Percentiles rank a stretch among this genome's conserved stretches.
Conservation (phyloP, 2,329 filamentous ascomycete species). For the Hypoxylon sp. region DNA sequence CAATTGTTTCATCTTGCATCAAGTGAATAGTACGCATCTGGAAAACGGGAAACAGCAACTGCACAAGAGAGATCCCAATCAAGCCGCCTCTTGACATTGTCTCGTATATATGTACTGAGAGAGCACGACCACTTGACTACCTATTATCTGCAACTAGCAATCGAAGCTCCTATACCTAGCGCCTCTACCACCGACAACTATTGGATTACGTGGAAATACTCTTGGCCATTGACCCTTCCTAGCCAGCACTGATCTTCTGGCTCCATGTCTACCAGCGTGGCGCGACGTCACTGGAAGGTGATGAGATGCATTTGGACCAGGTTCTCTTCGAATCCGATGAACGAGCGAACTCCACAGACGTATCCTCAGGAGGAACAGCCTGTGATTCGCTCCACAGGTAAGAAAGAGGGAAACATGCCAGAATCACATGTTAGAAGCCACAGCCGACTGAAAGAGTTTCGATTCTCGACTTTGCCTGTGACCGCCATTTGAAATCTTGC, state of each 20-base stretch:
- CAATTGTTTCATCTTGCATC: too few species aligned
- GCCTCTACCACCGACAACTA: too few species aligned
- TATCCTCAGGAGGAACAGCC: background rate
- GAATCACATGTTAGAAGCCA: background rate
- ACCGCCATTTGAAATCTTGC: background rate
- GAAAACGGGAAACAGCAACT: too few species aligned
- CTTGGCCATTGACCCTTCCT: background rate
- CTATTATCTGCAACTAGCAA: too few species aligned
- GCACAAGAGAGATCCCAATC: too few species aligned
- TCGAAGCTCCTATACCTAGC: too few species aligned
- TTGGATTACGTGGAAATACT: too few species aligned
- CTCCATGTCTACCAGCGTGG: background rate
- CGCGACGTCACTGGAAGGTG: background rate
- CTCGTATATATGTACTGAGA: too few species aligned
- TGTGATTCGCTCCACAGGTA: too few species aligned
- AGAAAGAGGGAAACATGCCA: background rate
- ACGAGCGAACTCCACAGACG: background rate
- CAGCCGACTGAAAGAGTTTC: background rate
- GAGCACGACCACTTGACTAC: too few species aligned
- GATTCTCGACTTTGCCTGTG: background rate
- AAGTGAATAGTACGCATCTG: too few species aligned
- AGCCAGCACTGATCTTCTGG: background rate
- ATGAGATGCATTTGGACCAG: background rate
- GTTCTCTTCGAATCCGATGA: background rate
- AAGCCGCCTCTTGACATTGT: too few species aligned